Conservation (phyloP, 768 basidiomycete genomes). For the Psilocybe tampanensis region DNA sequence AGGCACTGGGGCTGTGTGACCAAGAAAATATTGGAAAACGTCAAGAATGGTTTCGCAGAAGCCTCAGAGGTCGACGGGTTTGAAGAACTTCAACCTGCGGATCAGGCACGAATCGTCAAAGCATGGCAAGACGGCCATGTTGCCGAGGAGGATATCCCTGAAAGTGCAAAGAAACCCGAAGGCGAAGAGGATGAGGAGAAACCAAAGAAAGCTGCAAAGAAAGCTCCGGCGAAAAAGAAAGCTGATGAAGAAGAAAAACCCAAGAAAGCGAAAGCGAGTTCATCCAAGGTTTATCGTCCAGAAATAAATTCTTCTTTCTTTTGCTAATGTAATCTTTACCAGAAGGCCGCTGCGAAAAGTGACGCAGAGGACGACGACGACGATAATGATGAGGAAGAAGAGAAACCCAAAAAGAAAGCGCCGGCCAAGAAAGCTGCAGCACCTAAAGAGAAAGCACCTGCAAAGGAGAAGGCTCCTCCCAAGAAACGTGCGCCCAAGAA, state of each 20-base stretch:
- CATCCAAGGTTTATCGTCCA: slow-evolving; percentile 22
- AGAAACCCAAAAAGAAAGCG: slow-evolving; percentile 40
- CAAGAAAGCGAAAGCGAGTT: slow-evolving; percentile 44
- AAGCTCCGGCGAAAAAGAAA: slow-evolving; percentile 30
- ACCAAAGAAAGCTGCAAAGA: slow-evolving; percentile 36
- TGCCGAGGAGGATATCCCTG: slow-evolving; percentile 83
- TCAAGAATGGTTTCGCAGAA: slow-evolving; percentile 61
- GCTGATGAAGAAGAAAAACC: slow-evolving; percentile 37
- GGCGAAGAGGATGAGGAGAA: slow-evolving; percentile 47
- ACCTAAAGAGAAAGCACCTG: slow-evolving; percentile 34
- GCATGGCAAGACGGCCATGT: slow-evolving; percentile 83
- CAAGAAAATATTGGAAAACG: slow-evolving; percentile 64
- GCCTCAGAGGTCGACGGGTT: slow-evolving; percentile 83
- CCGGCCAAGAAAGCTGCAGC: slow-evolving; percentile 34
- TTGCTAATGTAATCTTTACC: neutral
- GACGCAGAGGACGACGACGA: slow-evolving; percentile 18
- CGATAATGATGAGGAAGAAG: slow-evolving; percentile 40
- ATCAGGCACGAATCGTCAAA: slow-evolving; percentile 67
- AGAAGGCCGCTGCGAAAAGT: slow-evolving; percentile 21
- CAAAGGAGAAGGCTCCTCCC: neutral
- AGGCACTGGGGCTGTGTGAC: slow-evolving; percentile 93
- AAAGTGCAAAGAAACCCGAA: slow-evolving; percentile 61
- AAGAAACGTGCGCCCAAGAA: slow-evolving; percentile 44
- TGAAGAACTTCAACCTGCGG: slow-evolving; percentile 68
- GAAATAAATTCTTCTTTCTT: neutral